phyloP scores from a whole-genome alignment of 345 rosid species.

The Citrus unshiu region DNA sequence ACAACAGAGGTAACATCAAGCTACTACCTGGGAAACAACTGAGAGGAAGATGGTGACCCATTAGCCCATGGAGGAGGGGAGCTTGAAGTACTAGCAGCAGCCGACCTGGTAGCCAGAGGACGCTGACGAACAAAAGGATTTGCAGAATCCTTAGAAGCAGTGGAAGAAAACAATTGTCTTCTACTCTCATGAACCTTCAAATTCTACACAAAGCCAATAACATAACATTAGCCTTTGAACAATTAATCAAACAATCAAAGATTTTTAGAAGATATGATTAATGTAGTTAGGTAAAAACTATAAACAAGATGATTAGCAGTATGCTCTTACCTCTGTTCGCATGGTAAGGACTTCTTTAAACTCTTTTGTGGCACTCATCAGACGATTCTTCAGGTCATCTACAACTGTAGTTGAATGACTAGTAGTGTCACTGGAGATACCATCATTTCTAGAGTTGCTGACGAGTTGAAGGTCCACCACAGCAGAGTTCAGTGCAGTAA shows the following conservation, averaged over 20 bases:
- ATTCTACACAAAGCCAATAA: conserved; percentile 32
- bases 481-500: conserved; percentile 60
- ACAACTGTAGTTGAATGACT: conserved; percentile 63
- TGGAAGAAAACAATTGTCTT: conserved; percentile 56
- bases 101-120: conserved; percentile 43
- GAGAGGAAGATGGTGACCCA: conserved; percentile 46
- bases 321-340: conserved; percentile 49
- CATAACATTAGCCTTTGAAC: neutral
- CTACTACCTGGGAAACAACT: conserved; percentile 40
- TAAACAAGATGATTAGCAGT: neutral
- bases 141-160: conserved; percentile 41
- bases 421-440: conserved; percentile 55
- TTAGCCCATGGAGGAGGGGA: conserved; percentile 64
- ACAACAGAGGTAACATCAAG: neutral
- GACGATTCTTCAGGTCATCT: conserved; percentile 56
- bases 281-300: neutral
- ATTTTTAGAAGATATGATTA: neutral
- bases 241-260: neutral
- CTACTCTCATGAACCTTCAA: conserved; percentile 59
- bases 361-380: conserved; percentile 66
- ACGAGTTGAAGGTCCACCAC: conserved; percentile 60
- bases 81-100: conserved; percentile 36
- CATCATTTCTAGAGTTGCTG: conserved; percentile 47
- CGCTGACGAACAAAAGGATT: conserved; percentile 70
- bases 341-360: conserved; percentile 62